These are phyloP conservation scores for Globisporangium paddicum DNA, from an alignment of 352 stramenopile genomes.

Conservation along the genomic window DNA sequence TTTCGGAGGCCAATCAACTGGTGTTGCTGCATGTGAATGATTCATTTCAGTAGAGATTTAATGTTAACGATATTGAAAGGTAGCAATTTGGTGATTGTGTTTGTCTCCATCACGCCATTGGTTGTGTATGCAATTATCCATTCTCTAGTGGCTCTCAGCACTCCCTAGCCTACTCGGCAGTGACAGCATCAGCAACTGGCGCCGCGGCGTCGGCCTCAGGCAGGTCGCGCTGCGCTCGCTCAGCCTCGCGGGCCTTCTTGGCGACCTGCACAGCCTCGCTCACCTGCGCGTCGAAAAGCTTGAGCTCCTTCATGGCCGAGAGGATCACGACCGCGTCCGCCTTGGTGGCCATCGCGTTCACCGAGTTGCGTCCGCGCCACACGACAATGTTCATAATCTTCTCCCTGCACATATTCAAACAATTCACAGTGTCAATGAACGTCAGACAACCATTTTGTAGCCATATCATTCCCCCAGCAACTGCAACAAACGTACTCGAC, in stretches of 20 bases:
- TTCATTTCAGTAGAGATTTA: too few species aligned
- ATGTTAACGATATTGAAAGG: too few species aligned
- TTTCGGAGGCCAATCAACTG: too few species aligned
- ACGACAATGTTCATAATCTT: constrained; percentile 82
- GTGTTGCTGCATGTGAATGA: too few species aligned
- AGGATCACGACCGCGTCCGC: constrained; percentile 68
- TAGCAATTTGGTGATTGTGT: too few species aligned
- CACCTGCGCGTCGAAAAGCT: constrained; percentile 54
- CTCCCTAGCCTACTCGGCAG: constrained; percentile 1
- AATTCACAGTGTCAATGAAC: background rate
- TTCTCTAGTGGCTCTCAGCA: background rate
- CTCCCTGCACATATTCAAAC: constrained; percentile 34
- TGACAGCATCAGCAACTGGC: background rate
- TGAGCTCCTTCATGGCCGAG: constrained; percentile 82
- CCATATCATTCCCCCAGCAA: background rate
- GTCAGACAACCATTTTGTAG: background rate
- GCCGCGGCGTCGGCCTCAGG: background rate
- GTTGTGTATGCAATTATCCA: background rate
- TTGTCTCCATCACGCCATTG: too few species aligned
- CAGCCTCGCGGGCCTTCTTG: constrained; percentile 46
- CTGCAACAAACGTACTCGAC: constrained; percentile 43
- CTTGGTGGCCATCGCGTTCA: constrained; percentile 86
- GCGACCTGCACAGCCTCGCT: constrained; percentile 35
- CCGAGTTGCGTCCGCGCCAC: constrained; percentile 82
- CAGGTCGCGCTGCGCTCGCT: constrained; percentile 32